These are phyloP conservation scores for Cryphonectria nitschkei DNA, from an alignment of 2,329 filamentous ascomycete genomes.

Conservation along the genomic window DNA sequence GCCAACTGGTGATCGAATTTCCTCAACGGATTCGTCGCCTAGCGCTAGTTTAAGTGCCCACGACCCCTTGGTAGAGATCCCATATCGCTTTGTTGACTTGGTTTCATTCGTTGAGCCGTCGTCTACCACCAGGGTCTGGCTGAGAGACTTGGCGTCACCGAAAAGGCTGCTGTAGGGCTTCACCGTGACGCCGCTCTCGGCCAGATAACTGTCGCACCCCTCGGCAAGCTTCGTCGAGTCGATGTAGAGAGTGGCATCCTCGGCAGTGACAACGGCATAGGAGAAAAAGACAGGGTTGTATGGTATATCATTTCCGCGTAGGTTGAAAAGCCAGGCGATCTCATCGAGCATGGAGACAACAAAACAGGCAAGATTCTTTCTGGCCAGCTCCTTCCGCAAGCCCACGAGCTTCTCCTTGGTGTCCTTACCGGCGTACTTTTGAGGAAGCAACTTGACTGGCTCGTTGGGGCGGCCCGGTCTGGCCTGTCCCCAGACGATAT, in stretches of 20 bases:
- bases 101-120: conserved; percentile 31
- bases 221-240: conserved; percentile 76
- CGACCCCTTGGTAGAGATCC: conserved; percentile 86
- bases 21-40: conserved; percentile 82
- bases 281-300: conserved; percentile 99
- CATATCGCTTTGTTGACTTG: conserved; percentile 64
- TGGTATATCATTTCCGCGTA: conserved; percentile 91
- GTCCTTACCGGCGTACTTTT: conserved; percentile 79
- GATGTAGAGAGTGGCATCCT: conserved; percentile 78
- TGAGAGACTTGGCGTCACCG: conserved; percentile 71
- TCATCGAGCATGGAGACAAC: conserved; percentile 96
- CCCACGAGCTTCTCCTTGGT: conserved; percentile 83
- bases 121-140: conserved; percentile 42
- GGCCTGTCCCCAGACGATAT: conserved; percentile 79
- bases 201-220: conserved; percentile 71
- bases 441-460: conserved; percentile 70
- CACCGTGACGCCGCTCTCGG: conserved; percentile 69
- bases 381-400: conserved; percentile 86
- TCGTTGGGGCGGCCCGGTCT: conserved; percentile 77
- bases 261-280: conserved; percentile 85
- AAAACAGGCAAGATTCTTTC: conserved; percentile 85
- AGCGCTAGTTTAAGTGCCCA: conserved; percentile 90
- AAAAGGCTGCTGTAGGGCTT: conserved; percentile 86
- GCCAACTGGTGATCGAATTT: conserved; percentile 81
- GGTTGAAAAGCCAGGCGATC: conserved; percentile 97